Conservation (phyloP, 2,329 filamentous ascomycete species). For the Macrophomina pseudophaseolina region DNA sequence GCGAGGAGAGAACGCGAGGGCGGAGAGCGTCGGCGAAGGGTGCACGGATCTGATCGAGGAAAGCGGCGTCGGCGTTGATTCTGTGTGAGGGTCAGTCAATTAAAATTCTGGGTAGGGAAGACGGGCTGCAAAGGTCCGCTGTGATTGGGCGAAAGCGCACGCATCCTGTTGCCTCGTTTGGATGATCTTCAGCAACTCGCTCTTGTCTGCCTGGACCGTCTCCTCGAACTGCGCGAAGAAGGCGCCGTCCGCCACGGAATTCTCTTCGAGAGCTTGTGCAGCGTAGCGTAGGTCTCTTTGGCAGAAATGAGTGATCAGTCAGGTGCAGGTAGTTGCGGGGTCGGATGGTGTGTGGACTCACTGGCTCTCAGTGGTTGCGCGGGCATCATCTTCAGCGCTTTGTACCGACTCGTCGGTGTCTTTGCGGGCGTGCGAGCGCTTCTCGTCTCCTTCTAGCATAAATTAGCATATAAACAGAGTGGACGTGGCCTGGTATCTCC, state of each 20-base stretch:
- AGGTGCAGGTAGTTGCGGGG: background rate
- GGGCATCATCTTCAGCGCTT: conserved; percentile 24
- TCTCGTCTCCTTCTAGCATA: background rate
- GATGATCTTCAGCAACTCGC: background rate
- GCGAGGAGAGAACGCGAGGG: background rate
- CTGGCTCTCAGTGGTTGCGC: conserved; percentile 36
- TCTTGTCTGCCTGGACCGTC: background rate
- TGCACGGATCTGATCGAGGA: background rate
- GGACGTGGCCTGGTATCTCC: background rate
- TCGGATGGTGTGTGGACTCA: conserved; percentile 13
- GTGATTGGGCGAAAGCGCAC: background rate
- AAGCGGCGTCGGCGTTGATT: background rate
- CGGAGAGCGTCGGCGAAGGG: conserved; percentile 7
- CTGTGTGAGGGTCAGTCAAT: background rate
- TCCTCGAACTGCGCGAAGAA: conserved; percentile 15
- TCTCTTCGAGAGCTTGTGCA: conserved; percentile 2
- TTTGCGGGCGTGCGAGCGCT: background rate
- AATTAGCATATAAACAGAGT: background rate
- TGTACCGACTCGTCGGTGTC: conserved; percentile 20
- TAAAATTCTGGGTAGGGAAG: background rate
- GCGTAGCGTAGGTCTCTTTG: conserved; percentile 33
- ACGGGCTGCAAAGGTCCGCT: background rate
- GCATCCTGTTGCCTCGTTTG: conserved; percentile 5
- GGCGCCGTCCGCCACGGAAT: background rate
- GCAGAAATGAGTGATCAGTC: background rate